Conservation (phyloP, 164 flowering plant species). For the Chimonanthus praecox region DNA sequence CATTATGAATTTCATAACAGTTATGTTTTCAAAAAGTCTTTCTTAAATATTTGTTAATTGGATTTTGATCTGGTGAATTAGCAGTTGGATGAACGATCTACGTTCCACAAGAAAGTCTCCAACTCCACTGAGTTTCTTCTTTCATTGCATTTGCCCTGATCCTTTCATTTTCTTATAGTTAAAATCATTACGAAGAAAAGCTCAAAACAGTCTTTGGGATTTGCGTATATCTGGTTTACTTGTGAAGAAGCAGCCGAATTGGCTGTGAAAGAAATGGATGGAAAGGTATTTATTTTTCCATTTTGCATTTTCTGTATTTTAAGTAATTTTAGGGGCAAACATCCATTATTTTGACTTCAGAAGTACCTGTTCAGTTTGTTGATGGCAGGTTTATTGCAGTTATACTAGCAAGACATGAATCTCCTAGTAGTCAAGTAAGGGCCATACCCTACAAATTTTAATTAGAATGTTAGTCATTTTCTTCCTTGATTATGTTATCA, state of each 20-base stretch:
- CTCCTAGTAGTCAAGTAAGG: constrained; percentile 23
- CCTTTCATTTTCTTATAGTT: constrained; percentile 18
- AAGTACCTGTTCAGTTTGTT: constrained; percentile 25
- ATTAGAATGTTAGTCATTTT: background rate
- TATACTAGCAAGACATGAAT: constrained; percentile 28
- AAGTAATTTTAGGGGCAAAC: background rate
- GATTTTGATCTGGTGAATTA: background rate
- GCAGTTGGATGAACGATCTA: background rate
- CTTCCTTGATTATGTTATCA: no score
- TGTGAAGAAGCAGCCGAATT: constrained; percentile 25
- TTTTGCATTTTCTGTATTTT: background rate
- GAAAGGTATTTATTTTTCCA: constrained; percentile 20
- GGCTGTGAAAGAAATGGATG: constrained; percentile 36
- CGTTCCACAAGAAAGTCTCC: background rate
- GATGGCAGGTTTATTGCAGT: constrained; percentile 37
- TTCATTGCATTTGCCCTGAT: background rate
- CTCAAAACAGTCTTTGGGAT: constrained; percentile 28
- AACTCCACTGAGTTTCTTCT: background rate
- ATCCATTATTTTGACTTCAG: background rate
- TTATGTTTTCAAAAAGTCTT: background rate
- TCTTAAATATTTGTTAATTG: background rate
- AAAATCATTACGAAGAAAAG: constrained; percentile 23
- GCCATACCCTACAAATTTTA: constrained; percentile 25
- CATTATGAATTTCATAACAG: no score
- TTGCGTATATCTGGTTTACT: constrained; percentile 35